These are phyloP conservation scores for Candida peoriensis DNA, from an alignment of 805 yeast genomes.

Conservation along the genomic window DNA sequence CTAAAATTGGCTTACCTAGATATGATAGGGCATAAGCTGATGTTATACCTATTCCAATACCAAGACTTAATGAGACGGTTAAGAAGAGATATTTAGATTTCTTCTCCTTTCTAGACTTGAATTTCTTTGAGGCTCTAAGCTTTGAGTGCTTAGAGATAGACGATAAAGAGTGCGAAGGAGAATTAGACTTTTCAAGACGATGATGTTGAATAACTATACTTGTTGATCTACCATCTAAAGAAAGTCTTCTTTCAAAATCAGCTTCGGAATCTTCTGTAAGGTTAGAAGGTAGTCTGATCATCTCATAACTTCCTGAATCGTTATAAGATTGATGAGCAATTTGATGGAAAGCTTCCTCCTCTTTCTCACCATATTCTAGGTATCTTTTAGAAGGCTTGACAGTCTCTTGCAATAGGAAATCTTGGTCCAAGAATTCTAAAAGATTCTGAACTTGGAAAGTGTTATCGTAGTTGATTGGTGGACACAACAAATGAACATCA, in stretches of 20 bases:
- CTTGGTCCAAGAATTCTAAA: slow-evolving; percentile 17
- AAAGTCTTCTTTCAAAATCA: not conserved
- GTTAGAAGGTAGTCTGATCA: not conserved
- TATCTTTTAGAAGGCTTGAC: not conserved
- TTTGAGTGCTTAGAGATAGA: not conserved
- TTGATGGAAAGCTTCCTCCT: not conserved
- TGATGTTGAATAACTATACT: slow-evolving; percentile 14
- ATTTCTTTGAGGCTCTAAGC: slow-evolving; percentile 12
- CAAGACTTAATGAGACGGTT: slow-evolving; percentile 17
- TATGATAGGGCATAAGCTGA: no score
- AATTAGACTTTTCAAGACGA: not conserved
- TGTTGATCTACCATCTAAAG: not conserved
- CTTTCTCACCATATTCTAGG: not conserved
- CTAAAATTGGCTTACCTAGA: no score
- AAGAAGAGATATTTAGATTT: slow-evolving; percentile 9
- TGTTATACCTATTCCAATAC: slow-evolving; percentile 23
- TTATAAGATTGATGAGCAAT: slow-evolving; percentile 2
- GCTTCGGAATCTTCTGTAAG: not conserved
- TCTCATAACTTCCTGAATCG: not conserved
- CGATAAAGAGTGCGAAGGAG: not conserved
- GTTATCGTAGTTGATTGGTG: slow-evolving; percentile 21
- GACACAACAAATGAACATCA: slow-evolving; percentile 17
- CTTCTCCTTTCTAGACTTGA: slow-evolving; percentile 6
- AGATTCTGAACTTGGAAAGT: slow-evolving; percentile 15
- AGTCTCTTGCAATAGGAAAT: slow-evolving; percentile 10